phyloP scores from a whole-genome alignment of 169 alveolate species.

The Amoebophrya sp. region DNA sequence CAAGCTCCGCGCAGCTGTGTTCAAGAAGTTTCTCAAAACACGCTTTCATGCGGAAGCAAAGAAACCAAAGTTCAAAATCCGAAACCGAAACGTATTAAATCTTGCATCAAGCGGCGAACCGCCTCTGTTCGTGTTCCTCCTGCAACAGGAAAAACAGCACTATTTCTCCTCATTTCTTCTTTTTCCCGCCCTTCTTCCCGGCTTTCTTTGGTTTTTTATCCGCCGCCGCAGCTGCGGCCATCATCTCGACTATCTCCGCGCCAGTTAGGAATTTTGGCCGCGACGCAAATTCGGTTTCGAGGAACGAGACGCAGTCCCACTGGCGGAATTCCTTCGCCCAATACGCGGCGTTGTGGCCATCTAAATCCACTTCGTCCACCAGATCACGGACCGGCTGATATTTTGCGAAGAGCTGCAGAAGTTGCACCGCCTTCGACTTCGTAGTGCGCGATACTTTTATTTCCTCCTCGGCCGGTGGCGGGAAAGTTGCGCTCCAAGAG shows the following conservation, averaged over 20 bases:
- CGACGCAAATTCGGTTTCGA: neutral
- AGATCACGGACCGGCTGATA: neutral
- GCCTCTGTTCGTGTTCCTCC: too few relatives aligned
- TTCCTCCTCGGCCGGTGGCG: too few relatives aligned
- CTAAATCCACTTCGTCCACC: neutral
- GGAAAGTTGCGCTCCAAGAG: too few relatives aligned
- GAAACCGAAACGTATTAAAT: too few relatives aligned
- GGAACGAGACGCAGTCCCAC: neutral
- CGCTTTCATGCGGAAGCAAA: too few relatives aligned
- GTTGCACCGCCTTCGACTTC: too few relatives aligned
- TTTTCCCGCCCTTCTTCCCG: neutral
- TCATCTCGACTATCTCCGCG: neutral
- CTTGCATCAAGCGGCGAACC: too few relatives aligned
- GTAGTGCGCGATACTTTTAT: too few relatives aligned
- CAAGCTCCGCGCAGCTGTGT: too few relatives aligned
- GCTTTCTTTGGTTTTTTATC: neutral
- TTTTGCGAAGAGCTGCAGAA: neutral
- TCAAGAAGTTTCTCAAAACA: too few relatives aligned
- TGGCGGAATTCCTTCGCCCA: neutral
- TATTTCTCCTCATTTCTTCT: neutral
- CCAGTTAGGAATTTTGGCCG: neutral
- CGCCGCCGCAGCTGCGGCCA: neutral
- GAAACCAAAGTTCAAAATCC: too few relatives aligned
- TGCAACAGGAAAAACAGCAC: too few relatives aligned
- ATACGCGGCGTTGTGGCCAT: constrained; percentile 5